phyloP scores from a whole-genome alignment of 1,284 basidiomycete genomes.

The Cystobasidiaceae sp. region DNA sequence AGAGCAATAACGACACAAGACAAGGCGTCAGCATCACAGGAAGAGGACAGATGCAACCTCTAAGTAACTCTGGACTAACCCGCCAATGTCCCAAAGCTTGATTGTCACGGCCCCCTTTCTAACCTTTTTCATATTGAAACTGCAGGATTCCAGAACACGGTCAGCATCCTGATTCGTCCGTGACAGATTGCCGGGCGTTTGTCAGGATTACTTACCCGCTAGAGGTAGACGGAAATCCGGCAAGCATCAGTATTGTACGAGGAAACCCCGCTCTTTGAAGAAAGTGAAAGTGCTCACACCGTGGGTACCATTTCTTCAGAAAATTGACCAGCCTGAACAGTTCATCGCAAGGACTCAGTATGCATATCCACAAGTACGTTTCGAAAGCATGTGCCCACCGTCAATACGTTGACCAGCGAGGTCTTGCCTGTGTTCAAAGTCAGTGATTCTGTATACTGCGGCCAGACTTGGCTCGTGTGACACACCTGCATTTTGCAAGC shows the following conservation, averaged over 20 bases:
- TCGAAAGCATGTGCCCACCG: slow-evolving; percentile 31
- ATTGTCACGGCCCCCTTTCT: slow-evolving; percentile 44
- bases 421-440: slow-evolving; percentile 35
- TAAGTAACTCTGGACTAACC: background rate
- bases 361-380: background rate
- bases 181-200: background rate
- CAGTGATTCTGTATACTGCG: background rate
- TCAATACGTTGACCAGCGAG: slow-evolving; percentile 43
- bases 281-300: slow-evolving; percentile 27
- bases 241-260: background rate
- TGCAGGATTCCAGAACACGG: background rate
- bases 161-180: background rate
- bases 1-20: background rate
- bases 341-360: background rate
- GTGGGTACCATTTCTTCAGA: slow-evolving; percentile 43
- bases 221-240: background rate
- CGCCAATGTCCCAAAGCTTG: slow-evolving; percentile 42
- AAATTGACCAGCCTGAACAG: slow-evolving; percentile 35
- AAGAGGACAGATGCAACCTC: background rate
- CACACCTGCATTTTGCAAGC: slow-evolving; percentile 62
- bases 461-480: background rate
- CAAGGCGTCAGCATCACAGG: background rate
- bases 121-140: slow-evolving; percentile 43
- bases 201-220: background rate
- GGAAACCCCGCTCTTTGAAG: too few species aligned